A percentile compares a stretch with the other conserved stretches of the same genome.
Evolutionary conservation across 2,329 filamentous ascomycete genomes (phyloP).

Genomic region (Fonsecaea pedrosoi): DNA sequence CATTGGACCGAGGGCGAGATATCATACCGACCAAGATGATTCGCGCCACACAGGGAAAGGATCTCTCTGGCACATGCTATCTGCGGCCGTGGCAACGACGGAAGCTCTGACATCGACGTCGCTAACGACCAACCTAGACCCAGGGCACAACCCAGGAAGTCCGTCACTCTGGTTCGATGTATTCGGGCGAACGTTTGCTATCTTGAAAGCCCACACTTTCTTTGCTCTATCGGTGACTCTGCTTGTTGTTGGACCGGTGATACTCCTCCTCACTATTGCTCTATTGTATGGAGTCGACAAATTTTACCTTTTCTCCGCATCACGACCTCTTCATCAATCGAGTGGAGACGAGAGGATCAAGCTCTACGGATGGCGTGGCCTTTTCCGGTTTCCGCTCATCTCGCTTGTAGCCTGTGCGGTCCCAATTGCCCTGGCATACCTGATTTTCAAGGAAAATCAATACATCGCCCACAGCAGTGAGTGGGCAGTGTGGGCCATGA

Average conservation of each 20-base stretch:
- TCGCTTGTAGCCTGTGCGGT: conserved; percentile 70
- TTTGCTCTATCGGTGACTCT: conserved; percentile 88
- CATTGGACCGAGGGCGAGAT: conserved; percentile 81
- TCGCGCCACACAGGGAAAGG: conserved; percentile 71
- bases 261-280: conserved; percentile 72
- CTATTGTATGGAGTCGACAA: conserved; percentile 75
- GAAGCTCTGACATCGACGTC: conserved; percentile 72
- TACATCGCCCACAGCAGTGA: conserved; percentile 88
- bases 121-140: conserved; percentile 29
- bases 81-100: conserved; percentile 76
- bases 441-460: conserved; percentile 84
- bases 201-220: conserved; percentile 79
- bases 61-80: conserved; percentile 94
- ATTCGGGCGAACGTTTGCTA: conserved; percentile 78
- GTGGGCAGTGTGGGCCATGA: conserved; percentile 89
- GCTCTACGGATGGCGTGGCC: conserved; percentile 78
- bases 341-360: conserved; percentile 66
- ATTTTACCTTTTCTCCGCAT: conserved; percentile 83
- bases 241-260: conserved; percentile 77
- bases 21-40: conserved; percentile 92
- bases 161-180: conserved; percentile 89
- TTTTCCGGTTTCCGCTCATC: conserved; percentile 82
- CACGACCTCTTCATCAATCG: conserved; percentile 65
- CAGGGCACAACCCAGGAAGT: conserved; percentile 46
- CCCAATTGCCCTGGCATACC: conserved; percentile 74